phyloP scores from a whole-genome alignment of 2,329 filamentous ascomycete species.

The Nemania serpens region DNA sequence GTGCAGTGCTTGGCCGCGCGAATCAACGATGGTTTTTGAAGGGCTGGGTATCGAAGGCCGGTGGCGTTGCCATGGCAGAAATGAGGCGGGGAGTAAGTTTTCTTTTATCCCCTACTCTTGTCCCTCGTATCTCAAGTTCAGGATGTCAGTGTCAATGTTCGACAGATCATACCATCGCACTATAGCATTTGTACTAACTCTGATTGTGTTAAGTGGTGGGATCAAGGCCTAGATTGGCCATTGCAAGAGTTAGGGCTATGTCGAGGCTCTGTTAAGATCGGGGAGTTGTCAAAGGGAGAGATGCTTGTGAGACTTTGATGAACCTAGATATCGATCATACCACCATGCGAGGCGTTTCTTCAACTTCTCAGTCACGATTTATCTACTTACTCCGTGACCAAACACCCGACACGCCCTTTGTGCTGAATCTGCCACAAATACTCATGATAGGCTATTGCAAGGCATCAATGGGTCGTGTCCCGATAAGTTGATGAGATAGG shows the following conservation, averaged over 20 bases:
- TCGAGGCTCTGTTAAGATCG: slow-evolving; percentile 1
- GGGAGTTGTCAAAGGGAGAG: not conserved
- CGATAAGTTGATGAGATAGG: no score
- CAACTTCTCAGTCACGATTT: no score
- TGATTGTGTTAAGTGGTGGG: not conserved
- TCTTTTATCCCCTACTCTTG: not conserved
- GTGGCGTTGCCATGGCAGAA: not conserved
- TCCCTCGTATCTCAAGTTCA: not conserved
- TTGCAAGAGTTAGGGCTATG: not conserved
- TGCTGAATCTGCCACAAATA: no score
- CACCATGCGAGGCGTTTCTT: no score
- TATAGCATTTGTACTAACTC: not conserved
- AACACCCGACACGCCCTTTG: no score
- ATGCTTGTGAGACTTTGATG: not conserved
- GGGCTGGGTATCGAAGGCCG: not conserved
- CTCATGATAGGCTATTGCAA: no score
- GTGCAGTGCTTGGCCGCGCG: not conserved
- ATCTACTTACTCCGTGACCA: no score
- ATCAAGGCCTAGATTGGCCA: not conserved
- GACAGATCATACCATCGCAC: not conserved
- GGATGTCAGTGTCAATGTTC: no score
- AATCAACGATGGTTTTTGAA: not conserved
- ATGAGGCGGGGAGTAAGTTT: not conserved
- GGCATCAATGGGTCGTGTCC: no score
- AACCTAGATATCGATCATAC: not conserved